Conservation (phyloP, 2,329 filamentous ascomycete species). For the Microdochium bolleyi region DNA sequence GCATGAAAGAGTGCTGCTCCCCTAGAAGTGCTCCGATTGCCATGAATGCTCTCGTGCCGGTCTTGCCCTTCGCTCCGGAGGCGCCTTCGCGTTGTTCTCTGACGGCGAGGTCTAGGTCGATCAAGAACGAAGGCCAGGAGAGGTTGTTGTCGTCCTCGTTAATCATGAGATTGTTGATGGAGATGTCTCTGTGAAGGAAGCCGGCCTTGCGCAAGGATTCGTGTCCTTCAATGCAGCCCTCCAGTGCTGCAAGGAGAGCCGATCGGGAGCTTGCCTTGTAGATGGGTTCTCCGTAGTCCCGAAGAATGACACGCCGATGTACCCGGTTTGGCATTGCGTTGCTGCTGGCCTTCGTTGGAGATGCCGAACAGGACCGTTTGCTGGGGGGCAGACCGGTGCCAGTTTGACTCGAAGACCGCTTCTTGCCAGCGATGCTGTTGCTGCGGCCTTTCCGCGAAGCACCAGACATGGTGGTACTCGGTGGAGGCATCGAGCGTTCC, state of each 20-base stretch:
- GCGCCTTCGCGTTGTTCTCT: slow-evolving; percentile 16
- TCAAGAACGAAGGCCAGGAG: no score
- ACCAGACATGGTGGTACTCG: neutral
- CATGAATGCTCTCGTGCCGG: slow-evolving; percentile 27
- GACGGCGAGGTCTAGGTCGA: slow-evolving; percentile 23
- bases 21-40: slow-evolving; percentile 24
- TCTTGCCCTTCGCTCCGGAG: slow-evolving; percentile 24
- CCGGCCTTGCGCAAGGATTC: slow-evolving; percentile 17
- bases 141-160: slow-evolving; percentile 26
- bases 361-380: slow-evolving; percentile 10
- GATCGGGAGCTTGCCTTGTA: slow-evolving; percentile 24
- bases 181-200: slow-evolving; percentile 30
- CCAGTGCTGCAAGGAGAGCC: slow-evolving; percentile 22
- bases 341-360: slow-evolving; percentile 1
- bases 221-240: slow-evolving; percentile 24
- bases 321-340: slow-evolving; percentile 20
- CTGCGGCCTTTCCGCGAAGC: slow-evolving; percentile 3
- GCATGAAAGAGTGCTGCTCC: slow-evolving; percentile 24
- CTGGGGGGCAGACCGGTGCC: slow-evolving; percentile 3
- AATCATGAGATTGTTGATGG: slow-evolving; percentile 30
- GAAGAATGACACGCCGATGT: slow-evolving; percentile 26
- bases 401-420: slow-evolving; percentile 4
- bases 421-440: slow-evolving; percentile 1
- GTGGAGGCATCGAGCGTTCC: neutral
- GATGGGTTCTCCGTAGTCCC: slow-evolving; percentile 26